Base-by-base conservation (phyloP, 2,329 filamentous ascomycete species). In the Talaromyces piceae region DNA sequence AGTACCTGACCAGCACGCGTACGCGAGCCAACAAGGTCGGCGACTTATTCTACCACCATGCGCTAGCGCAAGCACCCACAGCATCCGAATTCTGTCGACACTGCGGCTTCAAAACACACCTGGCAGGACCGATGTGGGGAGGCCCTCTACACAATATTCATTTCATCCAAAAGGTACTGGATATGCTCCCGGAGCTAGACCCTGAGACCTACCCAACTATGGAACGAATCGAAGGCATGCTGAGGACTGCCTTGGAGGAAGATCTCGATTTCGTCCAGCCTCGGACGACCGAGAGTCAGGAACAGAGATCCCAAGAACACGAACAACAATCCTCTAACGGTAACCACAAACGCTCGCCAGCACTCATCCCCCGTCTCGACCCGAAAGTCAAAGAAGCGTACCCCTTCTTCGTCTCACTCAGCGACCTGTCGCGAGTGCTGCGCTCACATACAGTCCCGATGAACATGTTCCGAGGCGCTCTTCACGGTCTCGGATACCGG, bases 111-210 rank as follows among this genome's bases (percentile, higher is more conserved):
- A 91, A 86, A 65, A 94, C 86, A 70, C 93, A 97, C 67, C 68
- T 97, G 12, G 86, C 83, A 4, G 93, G 93, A 1, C 93, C 93
- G 0, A 97, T 98, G 91, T 98, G 91, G 73, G 91, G 82, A 28
- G 93, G 93, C 1, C 87, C 86, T 18, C 74, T 98, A 7, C 93
- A 98, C 69, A 90, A 90, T 41, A 78, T 82, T 5, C 80, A 83
- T 2, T 98, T 96, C 63, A 82, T 98, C 55, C 80, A 87, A 62
- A 81, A 80, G 51, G 83, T 98, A 22, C 76, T 98, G 13, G 79
- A 83, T 41, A 79, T 85, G 52, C 76, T 95, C 7, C 83, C 88
- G 1, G 71, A 75, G 3, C 80, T 82, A 1, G 81, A 90, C 45
- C 76, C 77, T 23, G 75, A 82, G 0, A 78, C 83, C 0, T 98